Base-by-base conservation (phyloP, 169 alveolate genomes). In the Plasmodium inui region DNA sequence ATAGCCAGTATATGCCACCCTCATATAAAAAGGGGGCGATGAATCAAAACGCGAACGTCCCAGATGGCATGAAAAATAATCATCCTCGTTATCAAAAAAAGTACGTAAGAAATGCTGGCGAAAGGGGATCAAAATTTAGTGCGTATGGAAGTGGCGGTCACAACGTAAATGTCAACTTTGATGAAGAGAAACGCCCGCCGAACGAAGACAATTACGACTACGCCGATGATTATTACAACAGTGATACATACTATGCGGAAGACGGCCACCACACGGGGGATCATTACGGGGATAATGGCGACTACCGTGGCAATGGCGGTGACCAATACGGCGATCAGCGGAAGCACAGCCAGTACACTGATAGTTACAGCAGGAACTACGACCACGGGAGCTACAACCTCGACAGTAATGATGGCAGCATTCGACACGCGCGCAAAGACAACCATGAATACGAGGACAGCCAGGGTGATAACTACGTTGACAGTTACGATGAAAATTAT, bases 11-110 rank as follows among this genome's bases (percentile, higher is more conserved):
- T 22, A 46, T n/a, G 17, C 41, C 86, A 4, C 46, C 82, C 14
- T 41, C 81, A 30, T 82, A 82, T 57, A 82, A 39, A 57, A 85
- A 41, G 41, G 72, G 82, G 79, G 26, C 74, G 44, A 73, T 50
- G 55, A 50, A 85, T 85, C 72, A 85, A 30, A 85, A 85, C 41
- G 39, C 57, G 53, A 34, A 83, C 28, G 53, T 37, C 19, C 37
- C 71, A 10, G 22, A 32, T 81, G 74, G 53, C 8, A 67, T 37
- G 37, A 83, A 41, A 83, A 39, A 30, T 37, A 83, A 83, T 67
- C 19, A 74, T 85, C 19, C 80, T 8, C 22, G 50, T 26, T 53
- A 34, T 74, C 78, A 74, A 6, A 73, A 73, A n/a, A 85, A 46
- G 41, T 85, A 74, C 28, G 19, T 46, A 73, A 74, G 93, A 74